A percentile compares a stretch with the other conserved stretches of the same genome.
Conservation (phyloP, 163 green algal species). For the Scenedesmus sp. region DNA sequence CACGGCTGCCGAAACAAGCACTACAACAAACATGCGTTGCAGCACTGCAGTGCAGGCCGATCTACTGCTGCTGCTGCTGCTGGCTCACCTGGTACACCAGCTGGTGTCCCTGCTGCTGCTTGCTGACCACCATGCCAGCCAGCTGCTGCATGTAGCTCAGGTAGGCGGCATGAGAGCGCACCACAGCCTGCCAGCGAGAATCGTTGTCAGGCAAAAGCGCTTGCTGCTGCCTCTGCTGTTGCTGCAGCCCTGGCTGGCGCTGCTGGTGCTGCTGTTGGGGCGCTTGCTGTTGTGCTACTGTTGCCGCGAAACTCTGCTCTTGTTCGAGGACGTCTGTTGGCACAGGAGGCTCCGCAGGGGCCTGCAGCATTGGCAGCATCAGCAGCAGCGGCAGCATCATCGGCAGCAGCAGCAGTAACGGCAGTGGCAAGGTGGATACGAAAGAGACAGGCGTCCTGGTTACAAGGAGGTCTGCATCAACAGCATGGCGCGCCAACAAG, state of each 20-base stretch:
- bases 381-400: background rate
- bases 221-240: constrained; percentile 5
- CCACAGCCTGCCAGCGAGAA: constrained; percentile 24
- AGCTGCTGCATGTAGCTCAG: constrained; percentile 52
- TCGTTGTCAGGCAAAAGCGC: constrained; percentile 14
- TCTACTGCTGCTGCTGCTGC: background rate
- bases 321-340: background rate
- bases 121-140: constrained; percentile 47
- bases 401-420: background rate
- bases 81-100: constrained; percentile 45
- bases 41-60: background rate
- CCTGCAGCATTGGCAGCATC: background rate
- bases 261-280: constrained; percentile 14
- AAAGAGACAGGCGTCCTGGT: background rate
- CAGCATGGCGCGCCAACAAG: too few species aligned
- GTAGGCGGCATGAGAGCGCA: constrained; percentile 23
- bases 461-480: background rate
- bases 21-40: background rate
- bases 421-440: background rate
- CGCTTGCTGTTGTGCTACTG: background rate
- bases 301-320: background rate
- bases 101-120: constrained; percentile 48
- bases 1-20: background rate
- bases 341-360: background rate
- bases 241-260: background rate